These are phyloP conservation scores for Chrysoporthe deuterocubensis DNA, from an alignment of 2,329 filamentous ascomycete genomes.

Conservation along the genomic window DNA sequence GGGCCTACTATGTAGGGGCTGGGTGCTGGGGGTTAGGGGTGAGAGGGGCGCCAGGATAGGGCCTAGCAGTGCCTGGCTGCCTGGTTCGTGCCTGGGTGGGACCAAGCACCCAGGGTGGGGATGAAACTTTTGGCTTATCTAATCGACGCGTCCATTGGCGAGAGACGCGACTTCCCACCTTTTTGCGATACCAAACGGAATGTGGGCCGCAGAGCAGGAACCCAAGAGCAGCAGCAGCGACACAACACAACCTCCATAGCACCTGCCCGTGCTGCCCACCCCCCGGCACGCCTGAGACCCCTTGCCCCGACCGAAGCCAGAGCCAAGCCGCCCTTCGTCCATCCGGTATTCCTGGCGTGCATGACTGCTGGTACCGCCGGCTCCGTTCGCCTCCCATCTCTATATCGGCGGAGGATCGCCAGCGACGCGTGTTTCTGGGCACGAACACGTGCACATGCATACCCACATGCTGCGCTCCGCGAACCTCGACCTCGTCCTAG, in stretches of 20 bases:
- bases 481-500: not conserved
- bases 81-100: not conserved
- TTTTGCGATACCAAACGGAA: not conserved
- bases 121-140: not conserved
- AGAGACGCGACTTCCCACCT: not conserved
- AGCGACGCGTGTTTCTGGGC: constrained; percentile 4
- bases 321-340: not conserved
- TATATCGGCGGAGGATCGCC: constrained; percentile 25
- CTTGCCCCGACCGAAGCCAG: not conserved
- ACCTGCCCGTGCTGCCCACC: no score
- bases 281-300: not conserved
- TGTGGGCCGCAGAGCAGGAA: not conserved
- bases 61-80: no score
- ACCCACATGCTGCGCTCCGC: not conserved
- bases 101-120: not conserved
- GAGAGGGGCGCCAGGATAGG: no score
- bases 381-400: constrained; percentile 29
- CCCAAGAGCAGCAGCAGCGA: constrained; percentile 4
- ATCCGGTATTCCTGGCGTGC: constrained; percentile 24
- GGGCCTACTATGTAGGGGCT: no score
- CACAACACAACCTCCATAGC: constrained; percentile 17
- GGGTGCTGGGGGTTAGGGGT: not conserved
- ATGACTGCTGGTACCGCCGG: constrained; percentile 33
- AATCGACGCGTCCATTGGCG: constrained; percentile 6
- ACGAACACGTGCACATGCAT: not conserved